Conservation (phyloP, 2,329 filamentous ascomycete species). For the Hyphodiscus sp. region DNA sequence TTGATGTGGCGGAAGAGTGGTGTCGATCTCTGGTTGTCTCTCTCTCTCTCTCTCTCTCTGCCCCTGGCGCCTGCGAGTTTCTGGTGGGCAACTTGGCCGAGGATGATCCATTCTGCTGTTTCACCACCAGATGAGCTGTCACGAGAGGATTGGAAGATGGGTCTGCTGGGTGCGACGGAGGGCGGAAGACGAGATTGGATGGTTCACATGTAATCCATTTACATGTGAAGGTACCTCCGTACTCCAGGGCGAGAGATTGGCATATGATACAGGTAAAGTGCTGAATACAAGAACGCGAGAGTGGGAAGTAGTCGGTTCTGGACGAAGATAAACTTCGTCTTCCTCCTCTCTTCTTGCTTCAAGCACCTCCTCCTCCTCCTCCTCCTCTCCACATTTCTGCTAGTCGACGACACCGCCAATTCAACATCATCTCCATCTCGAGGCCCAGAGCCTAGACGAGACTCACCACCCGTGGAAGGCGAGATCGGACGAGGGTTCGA, state of each 20-base stretch:
- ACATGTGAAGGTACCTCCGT: neutral
- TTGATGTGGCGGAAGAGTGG: no score
- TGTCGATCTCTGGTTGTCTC: no score
- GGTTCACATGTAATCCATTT: no score
- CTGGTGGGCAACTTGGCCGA: no score
- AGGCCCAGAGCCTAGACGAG: neutral
- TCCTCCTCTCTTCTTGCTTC: no score
- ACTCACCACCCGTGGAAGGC: neutral
- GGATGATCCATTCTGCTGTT: neutral
- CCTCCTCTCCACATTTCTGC: neutral
- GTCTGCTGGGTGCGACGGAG: neutral
- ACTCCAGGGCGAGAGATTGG: no score
- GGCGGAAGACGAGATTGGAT: no score
- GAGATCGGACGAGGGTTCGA: neutral
- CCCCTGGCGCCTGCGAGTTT: no score
- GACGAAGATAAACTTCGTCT: no score
- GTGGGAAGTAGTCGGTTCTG: neutral
- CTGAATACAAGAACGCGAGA: neutral
- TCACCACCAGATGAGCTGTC: neutral
- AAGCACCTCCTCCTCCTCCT: neutral
- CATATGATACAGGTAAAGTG: neutral
- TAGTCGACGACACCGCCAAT: neutral
- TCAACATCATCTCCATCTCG: neutral
- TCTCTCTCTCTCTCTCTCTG: no score
- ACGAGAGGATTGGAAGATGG: neutral